Evolutionary conservation across 2,329 filamentous ascomycete genomes (phyloP).

Genomic region (Trichocomaceae sp.): DNA sequence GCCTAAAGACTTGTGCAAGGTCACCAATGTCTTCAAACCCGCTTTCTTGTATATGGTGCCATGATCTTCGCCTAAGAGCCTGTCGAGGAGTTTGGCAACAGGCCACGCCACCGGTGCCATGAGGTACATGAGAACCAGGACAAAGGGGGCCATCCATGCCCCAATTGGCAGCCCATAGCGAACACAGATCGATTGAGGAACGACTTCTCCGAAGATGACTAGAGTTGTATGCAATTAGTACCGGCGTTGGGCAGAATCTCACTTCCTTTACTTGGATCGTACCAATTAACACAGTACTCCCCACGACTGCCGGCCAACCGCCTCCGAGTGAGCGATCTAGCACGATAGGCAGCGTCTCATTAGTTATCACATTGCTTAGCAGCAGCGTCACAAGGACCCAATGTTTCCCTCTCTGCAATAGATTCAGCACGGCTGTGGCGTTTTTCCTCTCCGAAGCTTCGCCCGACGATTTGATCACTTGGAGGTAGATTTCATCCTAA

Average conservation of each 20-base stretch:
- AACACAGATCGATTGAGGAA: slow-evolving; percentile 93
- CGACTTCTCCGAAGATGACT: slow-evolving; percentile 98
- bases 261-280: neutral
- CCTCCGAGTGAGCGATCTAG: slow-evolving; percentile 89
- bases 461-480: slow-evolving; percentile 82
- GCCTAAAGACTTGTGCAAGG: slow-evolving; percentile 85
- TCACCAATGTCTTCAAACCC: slow-evolving; percentile 91
- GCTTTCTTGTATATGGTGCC: slow-evolving; percentile 98
- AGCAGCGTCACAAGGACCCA: slow-evolving; percentile 95
- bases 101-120: slow-evolving; percentile 88
- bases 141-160: slow-evolving; percentile 83
- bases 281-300: slow-evolving; percentile 85
- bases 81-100: slow-evolving; percentile 90
- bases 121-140: slow-evolving; percentile 84
- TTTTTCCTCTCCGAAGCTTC: slow-evolving; percentile 81
- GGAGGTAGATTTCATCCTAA: slow-evolving; percentile 92
- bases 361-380: slow-evolving; percentile 94
- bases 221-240: slow-evolving; percentile 11
- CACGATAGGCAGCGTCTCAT: slow-evolving; percentile 92
- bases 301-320: slow-evolving; percentile 87
- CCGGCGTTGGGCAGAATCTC: too few relatives aligned
- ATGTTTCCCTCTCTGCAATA: slow-evolving; percentile 86
- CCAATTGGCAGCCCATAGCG: slow-evolving; percentile 93
- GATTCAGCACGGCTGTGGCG: slow-evolving; percentile 68
- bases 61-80: slow-evolving; percentile 86